Conservation (phyloP, 1,139 yeast genomes). For the Taphrina pruni region DNA sequence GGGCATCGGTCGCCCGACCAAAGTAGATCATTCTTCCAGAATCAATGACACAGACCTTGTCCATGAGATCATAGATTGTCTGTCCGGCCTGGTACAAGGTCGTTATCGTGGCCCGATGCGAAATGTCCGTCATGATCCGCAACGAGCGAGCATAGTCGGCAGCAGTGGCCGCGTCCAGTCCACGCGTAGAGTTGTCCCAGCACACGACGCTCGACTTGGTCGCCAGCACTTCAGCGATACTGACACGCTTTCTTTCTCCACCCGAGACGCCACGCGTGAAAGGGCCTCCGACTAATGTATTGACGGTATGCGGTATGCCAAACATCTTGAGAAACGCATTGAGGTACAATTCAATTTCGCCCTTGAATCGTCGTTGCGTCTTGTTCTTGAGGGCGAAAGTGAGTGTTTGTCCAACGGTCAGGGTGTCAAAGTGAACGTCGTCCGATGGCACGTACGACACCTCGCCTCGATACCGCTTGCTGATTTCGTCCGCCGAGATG, state of each 20-base stretch:
- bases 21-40: slow-evolving; percentile 78
- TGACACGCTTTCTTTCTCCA: slow-evolving; percentile 83
- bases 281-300: slow-evolving; percentile 74
- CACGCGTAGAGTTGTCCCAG: slow-evolving; percentile 79
- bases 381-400: slow-evolving; percentile 68
- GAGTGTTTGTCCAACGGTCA: slow-evolving; percentile 73
- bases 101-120: slow-evolving; percentile 69
- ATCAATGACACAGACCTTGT: slow-evolving; percentile 72
- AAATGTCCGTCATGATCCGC: slow-evolving; percentile 65
- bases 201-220: slow-evolving; percentile 68
- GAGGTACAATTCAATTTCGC: slow-evolving; percentile 68
- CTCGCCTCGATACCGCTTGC: slow-evolving; percentile 39
- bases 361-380: slow-evolving; percentile 66
- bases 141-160: slow-evolving; percentile 74
- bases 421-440: slow-evolving; percentile 73
- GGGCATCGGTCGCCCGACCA: slow-evolving; percentile 68
- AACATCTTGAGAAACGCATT: slow-evolving; percentile 73
- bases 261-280: slow-evolving; percentile 80
- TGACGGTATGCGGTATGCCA: slow-evolving; percentile 68
- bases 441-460: slow-evolving; percentile 48
- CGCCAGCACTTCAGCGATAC: slow-evolving; percentile 67
- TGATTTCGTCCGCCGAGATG: slow-evolving; percentile 36
- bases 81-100: slow-evolving; percentile 86
- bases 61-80: slow-evolving; percentile 70
- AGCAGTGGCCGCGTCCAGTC: slow-evolving; percentile 64